Evolutionary conservation across 2,329 filamentous ascomycete genomes (phyloP), one percentile per base, ranked within the genome.

Genomic region (Aspergillus intermedius): DNA sequence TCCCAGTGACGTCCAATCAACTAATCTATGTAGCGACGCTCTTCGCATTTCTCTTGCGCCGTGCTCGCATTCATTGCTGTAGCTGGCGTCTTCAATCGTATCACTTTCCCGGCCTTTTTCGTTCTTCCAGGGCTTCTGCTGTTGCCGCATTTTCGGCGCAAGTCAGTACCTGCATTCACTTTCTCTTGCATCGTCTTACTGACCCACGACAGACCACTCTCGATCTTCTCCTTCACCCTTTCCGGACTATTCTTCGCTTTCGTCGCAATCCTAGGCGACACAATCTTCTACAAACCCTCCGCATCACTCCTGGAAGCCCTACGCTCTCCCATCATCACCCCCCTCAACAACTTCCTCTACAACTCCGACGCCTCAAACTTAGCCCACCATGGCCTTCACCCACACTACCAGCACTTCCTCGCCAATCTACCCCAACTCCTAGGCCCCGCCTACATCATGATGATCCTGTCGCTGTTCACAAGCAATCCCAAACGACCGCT

Each of bases 31-130:
- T 65, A 88, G 82, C 82, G 90, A 70, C 82, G 80, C 61, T 86
- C 88, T 49, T 88, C 88, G 43, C 75, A 88, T 49, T 74, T 89
- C 58, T 84, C 90, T 17, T 90, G 87, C 49, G 79, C 82, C 37
- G 77, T 93, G 39, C 80, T 98, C 37, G 89, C 89, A 25, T 82
- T 91, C 52, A 81, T 96, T 47, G 77, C 81, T 46, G 85, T 95
- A 12, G 87, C 93, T 61, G 93, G 93, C 44, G 74, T 91, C 50
- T 98, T 98, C 72, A 98, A 97, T 71, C 83, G 93, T 56, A 96
- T 97, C 62, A 98, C 93, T 8, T 97, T 97, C 68, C 91, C 91
- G 42, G 91, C 91, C 12, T 98, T 95, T 67, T 72, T 98, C 53
- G 68, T 95, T 50, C 82, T 96, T 64, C 91, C 93, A 46, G 85